phyloP scores from a whole-genome alignment of 164 flowering plant species.

The Vitis riparia region DNA sequence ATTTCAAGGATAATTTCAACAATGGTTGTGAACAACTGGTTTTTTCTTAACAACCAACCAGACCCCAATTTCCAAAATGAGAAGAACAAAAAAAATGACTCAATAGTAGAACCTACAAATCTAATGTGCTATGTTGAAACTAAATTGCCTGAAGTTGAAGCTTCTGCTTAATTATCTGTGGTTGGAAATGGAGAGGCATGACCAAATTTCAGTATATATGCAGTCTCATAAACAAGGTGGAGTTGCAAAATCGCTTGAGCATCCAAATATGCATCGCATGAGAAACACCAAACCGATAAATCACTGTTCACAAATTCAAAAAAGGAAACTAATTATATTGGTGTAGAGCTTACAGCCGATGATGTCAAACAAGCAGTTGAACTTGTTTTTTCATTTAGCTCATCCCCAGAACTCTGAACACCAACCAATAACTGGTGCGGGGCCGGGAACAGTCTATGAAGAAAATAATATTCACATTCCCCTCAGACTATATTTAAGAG shows the following conservation, averaged over 20 bases:
- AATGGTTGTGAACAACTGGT: no score
- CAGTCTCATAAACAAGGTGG: conserved; percentile 64
- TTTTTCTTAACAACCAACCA: no score
- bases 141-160: conserved; percentile 18
- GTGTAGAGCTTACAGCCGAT: conserved; percentile 18
- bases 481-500: no score
- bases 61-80: no score
- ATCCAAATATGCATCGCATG: conserved; percentile 83
- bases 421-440: conserved; percentile 65
- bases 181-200: conserved; percentile 63
- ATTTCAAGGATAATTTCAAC: no score
- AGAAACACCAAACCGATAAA: conserved; percentile 91
- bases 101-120: no score
- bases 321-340: background rate
- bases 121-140: no score
- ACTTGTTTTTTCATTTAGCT: conserved; percentile 21
- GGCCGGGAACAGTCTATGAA: conserved; percentile 36
- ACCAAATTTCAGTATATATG: conserved; percentile 73
- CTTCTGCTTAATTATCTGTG: conserved; percentile 10
- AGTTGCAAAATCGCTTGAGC: conserved; percentile 68
- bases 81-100: no score
- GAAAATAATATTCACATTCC: no score
- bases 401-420: conserved; percentile 43
- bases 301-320: conserved; percentile 52
- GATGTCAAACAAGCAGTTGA: conserved; percentile 28